Conservation (phyloP, 352 stramenopile genomes). For the Nothophytophthora sp. region DNA sequence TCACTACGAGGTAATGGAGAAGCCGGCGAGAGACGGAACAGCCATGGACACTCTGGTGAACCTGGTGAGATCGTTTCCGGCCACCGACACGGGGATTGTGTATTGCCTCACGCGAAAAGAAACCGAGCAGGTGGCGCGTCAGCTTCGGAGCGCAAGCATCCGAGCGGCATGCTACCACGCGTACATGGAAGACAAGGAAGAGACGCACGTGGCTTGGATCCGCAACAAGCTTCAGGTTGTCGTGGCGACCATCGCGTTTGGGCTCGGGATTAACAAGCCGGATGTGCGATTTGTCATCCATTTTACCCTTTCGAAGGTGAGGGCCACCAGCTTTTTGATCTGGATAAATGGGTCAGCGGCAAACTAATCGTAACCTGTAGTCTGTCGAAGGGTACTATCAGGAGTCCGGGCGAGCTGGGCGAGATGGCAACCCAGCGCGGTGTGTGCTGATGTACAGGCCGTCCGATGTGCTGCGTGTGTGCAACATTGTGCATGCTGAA, state of each 20-base stretch:
- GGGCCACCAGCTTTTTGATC: background rate
- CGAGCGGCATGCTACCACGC: conserved; percentile 91
- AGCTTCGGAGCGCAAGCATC: conserved; percentile 75
- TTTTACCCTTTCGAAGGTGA: conserved; percentile 81
- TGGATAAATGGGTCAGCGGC: background rate
- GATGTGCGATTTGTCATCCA: conserved; percentile 93
- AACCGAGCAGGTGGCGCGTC: conserved; percentile 84
- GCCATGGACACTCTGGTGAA: conserved; percentile 64
- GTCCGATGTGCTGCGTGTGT: conserved; percentile 76
- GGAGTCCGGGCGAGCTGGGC: conserved; percentile 94
- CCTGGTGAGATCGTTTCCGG: conserved; percentile 71
- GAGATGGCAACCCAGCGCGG: conserved; percentile 90
- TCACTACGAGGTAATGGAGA: conserved; percentile 81
- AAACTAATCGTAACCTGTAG: conserved; percentile 26
- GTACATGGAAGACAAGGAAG: conserved; percentile 63
- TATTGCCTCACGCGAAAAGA: conserved; percentile 94
- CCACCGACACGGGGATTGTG: conserved; percentile 84
- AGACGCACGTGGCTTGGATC: conserved; percentile 65
- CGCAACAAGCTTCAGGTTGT: conserved; percentile 80
- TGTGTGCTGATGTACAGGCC: conserved; percentile 89
- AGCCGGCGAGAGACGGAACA: conserved; percentile 45
- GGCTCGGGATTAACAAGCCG: conserved; percentile 94
- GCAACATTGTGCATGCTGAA: conserved; percentile 64
- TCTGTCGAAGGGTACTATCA: conserved; percentile 98
- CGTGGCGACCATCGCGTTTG: conserved; percentile 94